Percentiles rank a stretch among this genome's conserved stretches.
Conservation (phyloP, 345 rosid species). For the Mercurialis annua region DNA sequence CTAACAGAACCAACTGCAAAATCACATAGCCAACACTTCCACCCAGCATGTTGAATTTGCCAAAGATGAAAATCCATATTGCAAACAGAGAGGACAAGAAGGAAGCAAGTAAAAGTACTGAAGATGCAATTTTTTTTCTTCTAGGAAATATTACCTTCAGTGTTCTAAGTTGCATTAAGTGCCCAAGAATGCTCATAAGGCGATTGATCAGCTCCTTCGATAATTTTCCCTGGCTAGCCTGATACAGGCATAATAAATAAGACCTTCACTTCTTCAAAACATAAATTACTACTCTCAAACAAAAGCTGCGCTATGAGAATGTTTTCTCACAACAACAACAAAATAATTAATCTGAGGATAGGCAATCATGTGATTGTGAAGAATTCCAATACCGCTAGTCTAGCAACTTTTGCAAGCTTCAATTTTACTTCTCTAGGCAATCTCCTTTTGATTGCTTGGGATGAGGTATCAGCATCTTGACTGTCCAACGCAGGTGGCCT, state of each 20-base stretch:
- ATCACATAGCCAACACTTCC: not conserved
- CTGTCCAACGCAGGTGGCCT: conserved; percentile 73
- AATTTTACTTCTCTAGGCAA: conserved; percentile 67
- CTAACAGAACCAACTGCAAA: conserved; percentile 2
- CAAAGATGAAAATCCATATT: not conserved
- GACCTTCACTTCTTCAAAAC: conserved; percentile 6
- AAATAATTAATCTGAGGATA: not conserved
- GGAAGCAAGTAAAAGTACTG: not conserved
- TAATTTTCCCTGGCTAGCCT: conserved; percentile 74
- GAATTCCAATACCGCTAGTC: conserved; percentile 53
- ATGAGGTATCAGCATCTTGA: conserved; percentile 68
- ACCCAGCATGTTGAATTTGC: not conserved
- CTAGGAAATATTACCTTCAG: conserved; percentile 60
- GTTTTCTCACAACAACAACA: not conserved
- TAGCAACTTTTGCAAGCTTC: conserved; percentile 73
- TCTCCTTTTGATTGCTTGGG: conserved; percentile 75
- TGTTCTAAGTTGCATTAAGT: conserved; percentile 82
- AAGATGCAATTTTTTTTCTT: not conserved
- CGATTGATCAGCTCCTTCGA: conserved; percentile 76
- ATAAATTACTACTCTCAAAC: conserved; percentile 3
- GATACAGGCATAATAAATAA: conserved; percentile 35
- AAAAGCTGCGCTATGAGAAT: not conserved
- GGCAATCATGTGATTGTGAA: not conserved
- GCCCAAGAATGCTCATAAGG: conserved; percentile 87
- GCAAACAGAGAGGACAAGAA: not conserved